Conservation (phyloP, 495 filamentous ascomycete species). For the Lasiosphaeriaceae sp. region DNA sequence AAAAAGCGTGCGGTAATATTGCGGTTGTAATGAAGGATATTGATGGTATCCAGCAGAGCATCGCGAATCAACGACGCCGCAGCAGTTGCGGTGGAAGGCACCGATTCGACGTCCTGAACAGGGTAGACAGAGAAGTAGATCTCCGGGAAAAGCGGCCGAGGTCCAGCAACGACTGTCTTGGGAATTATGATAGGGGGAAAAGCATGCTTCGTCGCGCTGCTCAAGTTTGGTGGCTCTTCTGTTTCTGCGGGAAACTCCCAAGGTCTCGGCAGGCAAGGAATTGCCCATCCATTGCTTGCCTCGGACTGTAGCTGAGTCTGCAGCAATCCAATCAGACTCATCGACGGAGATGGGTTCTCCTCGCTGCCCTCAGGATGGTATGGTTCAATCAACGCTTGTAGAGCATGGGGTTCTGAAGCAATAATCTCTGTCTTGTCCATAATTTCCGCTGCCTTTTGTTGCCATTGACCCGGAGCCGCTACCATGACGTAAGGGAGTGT, state of each 20-base stretch:
- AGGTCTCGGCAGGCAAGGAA: slow-evolving; percentile 79
- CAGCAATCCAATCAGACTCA: slow-evolving; percentile 75
- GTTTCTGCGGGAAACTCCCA: slow-evolving; percentile 58
- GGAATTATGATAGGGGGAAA: slow-evolving; percentile 75
- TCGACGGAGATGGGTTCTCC: slow-evolving; percentile 33
- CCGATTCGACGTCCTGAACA: slow-evolving; percentile 86
- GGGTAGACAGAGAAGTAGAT: slow-evolving; percentile 90
- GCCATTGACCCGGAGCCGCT: slow-evolving; percentile 58
- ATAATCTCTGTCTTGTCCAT: slow-evolving; percentile 92
- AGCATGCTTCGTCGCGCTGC: slow-evolving; percentile 61
- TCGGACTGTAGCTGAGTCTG: slow-evolving; percentile 80
- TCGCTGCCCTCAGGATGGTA: slow-evolving; percentile 56
- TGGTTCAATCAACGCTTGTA: slow-evolving; percentile 80
- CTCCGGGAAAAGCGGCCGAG: slow-evolving; percentile 80
- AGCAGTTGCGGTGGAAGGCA: slow-evolving; percentile 71
- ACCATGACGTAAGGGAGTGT: slow-evolving; percentile 89
- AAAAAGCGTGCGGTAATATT: slow-evolving; percentile 80
- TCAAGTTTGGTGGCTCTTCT: slow-evolving; percentile 52
- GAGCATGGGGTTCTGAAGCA: slow-evolving; percentile 72
- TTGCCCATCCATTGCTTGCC: slow-evolving; percentile 62
- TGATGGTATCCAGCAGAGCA: slow-evolving; percentile 86
- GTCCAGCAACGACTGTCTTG: slow-evolving; percentile 65
- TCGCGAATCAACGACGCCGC: slow-evolving; percentile 81
- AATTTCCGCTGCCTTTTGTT: slow-evolving; percentile 67
- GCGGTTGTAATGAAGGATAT: slow-evolving; percentile 88